phyloP scores from a whole-genome alignment of 1,284 basidiomycete genomes.

The Cryptococcus sp. region DNA sequence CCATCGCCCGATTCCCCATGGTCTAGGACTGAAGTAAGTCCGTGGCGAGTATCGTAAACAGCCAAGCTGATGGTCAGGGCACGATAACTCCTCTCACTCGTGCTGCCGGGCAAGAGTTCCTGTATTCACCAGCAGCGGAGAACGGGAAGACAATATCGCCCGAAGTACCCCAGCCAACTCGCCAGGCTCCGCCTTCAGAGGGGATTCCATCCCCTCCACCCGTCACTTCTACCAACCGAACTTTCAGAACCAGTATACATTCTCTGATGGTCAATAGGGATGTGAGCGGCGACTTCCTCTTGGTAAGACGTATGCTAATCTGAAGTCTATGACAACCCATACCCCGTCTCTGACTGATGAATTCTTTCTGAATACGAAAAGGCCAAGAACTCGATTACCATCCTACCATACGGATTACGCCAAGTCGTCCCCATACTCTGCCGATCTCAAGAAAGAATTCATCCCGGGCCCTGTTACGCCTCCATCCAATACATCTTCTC shows the following conservation, averaged over 20 bases:
- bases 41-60: too few relatives aligned
- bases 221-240: neutral
- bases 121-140: neutral
- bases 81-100: neutral
- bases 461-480: neutral
- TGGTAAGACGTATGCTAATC: neutral
- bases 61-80: neutral
- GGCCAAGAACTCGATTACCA: neutral
- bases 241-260: neutral
- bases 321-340: neutral
- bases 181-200: too few relatives aligned
- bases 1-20: neutral
- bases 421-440: neutral
- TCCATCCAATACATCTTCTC: neutral
- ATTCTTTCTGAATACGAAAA: neutral
- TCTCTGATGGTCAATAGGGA: neutral
- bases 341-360: neutral
- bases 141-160: neutral
- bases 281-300: neutral
- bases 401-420: neutral
- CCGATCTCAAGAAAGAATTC: neutral
- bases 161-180: neutral
- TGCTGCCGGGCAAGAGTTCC: neutral
- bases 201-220: neutral
- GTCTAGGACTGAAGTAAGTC: neutral